phyloP scores from a whole-genome alignment of 1,284 basidiomycete species.

The Papiliotrema terrestris region DNA sequence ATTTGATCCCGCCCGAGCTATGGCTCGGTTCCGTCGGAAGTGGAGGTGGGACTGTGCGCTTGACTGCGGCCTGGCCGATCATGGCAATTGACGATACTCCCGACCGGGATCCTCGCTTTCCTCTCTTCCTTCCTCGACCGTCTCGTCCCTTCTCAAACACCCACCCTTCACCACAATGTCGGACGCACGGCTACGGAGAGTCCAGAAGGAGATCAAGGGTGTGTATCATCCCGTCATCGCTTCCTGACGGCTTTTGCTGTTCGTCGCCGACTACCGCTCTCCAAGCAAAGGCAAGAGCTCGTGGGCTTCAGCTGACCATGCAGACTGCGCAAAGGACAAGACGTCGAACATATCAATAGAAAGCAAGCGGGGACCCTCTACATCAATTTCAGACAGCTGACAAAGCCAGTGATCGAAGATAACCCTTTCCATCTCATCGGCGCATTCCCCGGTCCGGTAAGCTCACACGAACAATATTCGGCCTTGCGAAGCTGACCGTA shows the following conservation, averaged over 20 bases:
- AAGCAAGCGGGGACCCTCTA: constrained; percentile 25
- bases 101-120: background rate
- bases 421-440: constrained; percentile 85
- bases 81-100: no score
- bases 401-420: constrained; percentile 65
- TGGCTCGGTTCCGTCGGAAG: background rate
- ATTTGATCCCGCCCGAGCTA: background rate
- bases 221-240: constrained; percentile 21
- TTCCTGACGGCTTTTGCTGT: constrained; percentile 2
- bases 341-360: constrained; percentile 77
- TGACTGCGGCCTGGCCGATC: background rate
- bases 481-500: constrained; percentile 8
- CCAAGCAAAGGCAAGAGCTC: no score
- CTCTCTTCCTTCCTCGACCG: background rate
- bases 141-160: background rate
- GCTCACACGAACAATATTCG: constrained; percentile 13
- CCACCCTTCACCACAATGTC: constrained; percentile 40
- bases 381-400: constrained; percentile 7
- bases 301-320: background rate
- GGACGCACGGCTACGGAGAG: constrained; percentile 79
- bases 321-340: constrained; percentile 92
- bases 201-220: constrained; percentile 91
- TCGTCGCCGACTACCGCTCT: background rate
- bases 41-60: no score
- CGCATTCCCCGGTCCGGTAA: constrained; percentile 81